phyloP scores from a whole-genome alignment of 306 rosid species.

The Heteromeles arbutifolia region DNA sequence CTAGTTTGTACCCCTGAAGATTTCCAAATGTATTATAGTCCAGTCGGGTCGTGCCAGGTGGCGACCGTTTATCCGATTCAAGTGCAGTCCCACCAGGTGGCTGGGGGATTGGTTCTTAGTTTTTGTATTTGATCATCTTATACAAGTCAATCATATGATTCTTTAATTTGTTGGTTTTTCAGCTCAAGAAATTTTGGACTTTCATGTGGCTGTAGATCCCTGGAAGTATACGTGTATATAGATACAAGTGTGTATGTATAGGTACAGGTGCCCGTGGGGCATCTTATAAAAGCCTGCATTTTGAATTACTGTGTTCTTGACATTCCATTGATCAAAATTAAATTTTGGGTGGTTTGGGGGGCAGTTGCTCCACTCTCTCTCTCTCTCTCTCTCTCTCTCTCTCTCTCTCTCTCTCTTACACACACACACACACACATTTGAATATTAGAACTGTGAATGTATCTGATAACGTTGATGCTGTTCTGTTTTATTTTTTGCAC shows the following conservation, averaged over 20 bases:
- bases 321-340: slow-evolving; percentile 18
- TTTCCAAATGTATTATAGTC: slow-evolving; percentile 21
- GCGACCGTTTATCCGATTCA: slow-evolving; percentile 4
- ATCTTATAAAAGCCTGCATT: slow-evolving; percentile 1
- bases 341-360: background rate
- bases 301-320: background rate
- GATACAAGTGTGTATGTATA: background rate
- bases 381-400: background rate
- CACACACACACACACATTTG: too few species aligned
- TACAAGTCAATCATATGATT: slow-evolving; percentile 47
- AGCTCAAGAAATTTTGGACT: slow-evolving; percentile 21
- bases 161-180: slow-evolving; percentile 51
- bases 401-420: background rate
- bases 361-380: background rate
- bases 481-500: too few species aligned
- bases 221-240: background rate
- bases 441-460: background rate
- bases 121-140: slow-evolving; percentile 17
- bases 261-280: slow-evolving; percentile 18
- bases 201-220: slow-evolving; percentile 17
- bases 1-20: slow-evolving; percentile 8
- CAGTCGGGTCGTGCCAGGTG: slow-evolving; percentile 11
- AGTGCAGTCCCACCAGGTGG: slow-evolving; percentile 17
- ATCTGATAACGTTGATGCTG: background rate
- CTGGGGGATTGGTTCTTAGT: slow-evolving; percentile 19